Base-by-base conservation (phyloP, 495 filamentous ascomycete species). In the Hyaloscypha finlandica region DNA sequence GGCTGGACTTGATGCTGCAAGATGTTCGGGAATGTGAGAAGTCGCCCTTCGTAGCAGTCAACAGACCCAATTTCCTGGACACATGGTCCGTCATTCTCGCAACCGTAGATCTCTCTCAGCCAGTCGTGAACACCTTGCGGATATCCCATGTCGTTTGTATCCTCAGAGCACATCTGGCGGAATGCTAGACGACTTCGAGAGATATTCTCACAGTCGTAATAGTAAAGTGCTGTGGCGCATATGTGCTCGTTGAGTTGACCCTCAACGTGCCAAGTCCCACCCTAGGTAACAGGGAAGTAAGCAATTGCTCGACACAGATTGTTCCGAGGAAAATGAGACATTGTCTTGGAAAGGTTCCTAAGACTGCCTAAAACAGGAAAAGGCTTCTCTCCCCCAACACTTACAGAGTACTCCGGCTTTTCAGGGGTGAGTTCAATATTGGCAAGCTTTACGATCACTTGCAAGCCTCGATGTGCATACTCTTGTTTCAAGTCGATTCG, bases 151-250 rank as follows among this genome's bases (percentile, higher is more conserved):
- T 62, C 61, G 37, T 70, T 66, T 52, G 61, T 31, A 19, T 76
- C 66, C 42, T 25, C 59, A 0, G 12, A 3, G 6, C 39, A 35
- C 32, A 68, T 68, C 39, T 84, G 77, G 16, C 83, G 81, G 70
- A 90, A 88, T 0, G 77, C 70, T 0, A 91, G 78, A 31, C 68
- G 70, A 64, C 78, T 84, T 6, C 80, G 73, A 6, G 82, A 87
- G 61, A 90, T 84, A 72, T 92, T 91, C 4, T 86, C 76, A 59
- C 69, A 76, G 66, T 88, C 84, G 71, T 86, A 89, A 77, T 88
- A 88, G 74, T 86, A 89, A 6, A 89, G 69, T 3, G 85, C 84
- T 0, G 84, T 85, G 6, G 85, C 86, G 56, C 80, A 81, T 51
- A 89, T 88, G 25, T 74, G 76, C 58, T 89, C 86, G 64, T 87